Percentiles rank a stretch among this genome's conserved stretches.
Conservation (phyloP, 257 asterid genomes). For the Plantago major region DNA sequence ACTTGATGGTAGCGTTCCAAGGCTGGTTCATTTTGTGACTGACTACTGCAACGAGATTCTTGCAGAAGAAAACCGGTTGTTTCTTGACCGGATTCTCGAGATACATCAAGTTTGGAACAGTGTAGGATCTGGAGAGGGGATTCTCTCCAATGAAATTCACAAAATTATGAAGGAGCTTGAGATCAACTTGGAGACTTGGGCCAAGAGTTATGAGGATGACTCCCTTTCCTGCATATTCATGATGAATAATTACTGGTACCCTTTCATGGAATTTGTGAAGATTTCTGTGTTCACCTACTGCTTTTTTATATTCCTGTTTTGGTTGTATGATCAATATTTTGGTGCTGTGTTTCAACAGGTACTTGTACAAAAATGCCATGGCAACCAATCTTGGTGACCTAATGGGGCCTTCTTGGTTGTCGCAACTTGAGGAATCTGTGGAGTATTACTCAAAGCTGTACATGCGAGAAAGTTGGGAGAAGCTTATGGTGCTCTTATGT, state of each 20-base stretch:
- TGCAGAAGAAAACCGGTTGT: slow-evolving; percentile 49
- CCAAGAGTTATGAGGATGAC: slow-evolving; percentile 39
- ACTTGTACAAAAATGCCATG: slow-evolving; percentile 39
- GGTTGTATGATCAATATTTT: neutral
- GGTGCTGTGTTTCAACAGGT: slow-evolving; percentile 12
- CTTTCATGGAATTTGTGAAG: neutral
- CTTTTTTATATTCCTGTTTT: neutral
- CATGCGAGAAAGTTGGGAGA: slow-evolving; percentile 73
- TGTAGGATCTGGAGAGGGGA: slow-evolving; percentile 28
- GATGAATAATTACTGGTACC: slow-evolving; percentile 57
- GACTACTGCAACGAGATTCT: slow-evolving; percentile 67
- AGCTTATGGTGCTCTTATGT: slow-evolving; percentile 40
- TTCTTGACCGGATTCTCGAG: slow-evolving; percentile 54
- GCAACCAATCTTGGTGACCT: slow-evolving; percentile 64
- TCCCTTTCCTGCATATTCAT: slow-evolving; percentile 51
- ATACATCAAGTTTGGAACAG: slow-evolving; percentile 63
- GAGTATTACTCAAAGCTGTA: slow-evolving; percentile 43
- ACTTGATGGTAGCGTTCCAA: slow-evolving; percentile 53
- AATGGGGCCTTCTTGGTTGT: slow-evolving; percentile 67
- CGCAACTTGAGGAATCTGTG: slow-evolving; percentile 41
- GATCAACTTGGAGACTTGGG: slow-evolving; percentile 64
- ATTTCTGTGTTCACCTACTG: neutral
- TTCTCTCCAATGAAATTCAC: slow-evolving; percentile 43
- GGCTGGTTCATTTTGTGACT: slow-evolving; percentile 52
- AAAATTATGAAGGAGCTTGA: slow-evolving; percentile 47